Evolutionary conservation across 2,329 filamentous ascomycete species (phyloP).

Genomic region (Phaeophleospora eucalypticola): DNA sequence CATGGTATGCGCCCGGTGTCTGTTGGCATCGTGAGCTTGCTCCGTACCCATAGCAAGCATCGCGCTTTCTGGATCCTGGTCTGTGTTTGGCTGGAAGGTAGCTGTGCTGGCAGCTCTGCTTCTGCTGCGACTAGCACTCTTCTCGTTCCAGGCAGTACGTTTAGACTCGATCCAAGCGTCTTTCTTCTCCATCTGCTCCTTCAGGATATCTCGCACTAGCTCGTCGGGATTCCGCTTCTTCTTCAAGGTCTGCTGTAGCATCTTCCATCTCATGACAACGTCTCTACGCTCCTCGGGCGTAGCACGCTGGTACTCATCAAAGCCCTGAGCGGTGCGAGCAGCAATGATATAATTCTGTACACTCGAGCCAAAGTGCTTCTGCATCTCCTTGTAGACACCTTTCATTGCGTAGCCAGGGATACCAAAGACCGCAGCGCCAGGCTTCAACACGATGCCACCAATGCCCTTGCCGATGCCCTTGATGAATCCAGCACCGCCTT

Average conservation of each 20-base stretch:
- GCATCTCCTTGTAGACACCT: slow-evolving; percentile 69
- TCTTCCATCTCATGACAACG: slow-evolving; percentile 64
- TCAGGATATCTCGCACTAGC: slow-evolving; percentile 42
- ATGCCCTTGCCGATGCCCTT: slow-evolving; percentile 78
- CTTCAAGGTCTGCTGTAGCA: slow-evolving; percentile 55
- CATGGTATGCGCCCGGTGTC: slow-evolving; percentile 9
- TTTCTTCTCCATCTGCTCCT: slow-evolving; percentile 32
- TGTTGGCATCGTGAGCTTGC: slow-evolving; percentile 1
- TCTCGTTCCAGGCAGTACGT: slow-evolving; percentile 13
- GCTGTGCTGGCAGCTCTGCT: slow-evolving; percentile 8
- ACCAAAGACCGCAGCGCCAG: slow-evolving; percentile 57
- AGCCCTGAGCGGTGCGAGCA: slow-evolving; percentile 70
- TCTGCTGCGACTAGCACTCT: slow-evolving; percentile 1
- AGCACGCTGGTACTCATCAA: slow-evolving; percentile 57
- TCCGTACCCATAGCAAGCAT: slow-evolving; percentile 15
- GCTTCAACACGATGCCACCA: slow-evolving; percentile 70
- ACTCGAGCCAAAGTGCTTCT: slow-evolving; percentile 63
- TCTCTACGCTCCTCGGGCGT: slow-evolving; percentile 58
- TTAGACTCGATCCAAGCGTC: slow-evolving; percentile 15
- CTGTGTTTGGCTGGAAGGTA: slow-evolving; percentile 1
- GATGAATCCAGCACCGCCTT: slow-evolving; percentile 60
- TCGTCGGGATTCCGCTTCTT: slow-evolving; percentile 57
- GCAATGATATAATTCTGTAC: slow-evolving; percentile 76
- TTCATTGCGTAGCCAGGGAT: slow-evolving; percentile 71
- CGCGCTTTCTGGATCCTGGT: slow-evolving; percentile 12